Percentiles rank a stretch among this genome's conserved stretches.
These are phyloP conservation scores for Hyphopichia fennica DNA, from an alignment of 1,139 yeast genomes.

Conservation along the genomic window DNA sequence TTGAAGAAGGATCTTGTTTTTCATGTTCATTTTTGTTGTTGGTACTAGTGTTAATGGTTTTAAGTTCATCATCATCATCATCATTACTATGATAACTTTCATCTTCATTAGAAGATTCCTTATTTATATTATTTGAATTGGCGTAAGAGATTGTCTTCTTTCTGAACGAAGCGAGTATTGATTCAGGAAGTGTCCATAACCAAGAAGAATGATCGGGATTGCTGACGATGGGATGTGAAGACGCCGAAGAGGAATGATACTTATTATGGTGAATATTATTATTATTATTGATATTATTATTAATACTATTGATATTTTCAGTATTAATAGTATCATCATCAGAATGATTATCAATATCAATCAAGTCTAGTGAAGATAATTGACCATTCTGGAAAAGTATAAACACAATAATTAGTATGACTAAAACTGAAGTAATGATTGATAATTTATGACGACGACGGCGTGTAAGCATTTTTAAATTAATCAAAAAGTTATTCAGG, in stretches of 20 bases:
- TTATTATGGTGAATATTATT: background rate
- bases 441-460: slow-evolving; percentile 2
- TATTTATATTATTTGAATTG: slow-evolving; percentile 4
- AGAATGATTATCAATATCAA: no score
- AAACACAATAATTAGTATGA: background rate
- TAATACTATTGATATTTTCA: no score
- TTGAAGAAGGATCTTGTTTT: background rate
- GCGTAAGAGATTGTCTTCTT: slow-evolving; percentile 21
- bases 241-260: background rate
- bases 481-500: background rate
- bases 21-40: background rate
- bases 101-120: slow-evolving; percentile 1
- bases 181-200: slow-evolving; percentile 1
- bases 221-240: background rate
- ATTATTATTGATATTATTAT: background rate
- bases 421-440: background rate
- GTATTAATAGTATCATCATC: no score
- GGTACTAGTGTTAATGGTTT: no score
- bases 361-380: background rate
- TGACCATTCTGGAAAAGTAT: background rate
- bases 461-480: background rate
- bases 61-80: slow-evolving; percentile 3
- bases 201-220: slow-evolving; percentile 3
- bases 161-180: slow-evolving; percentile 2
- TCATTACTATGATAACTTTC: background rate